Base-by-base conservation (phyloP, 1,284 basidiomycete genomes). In the Takashimella tepidaria region DNA sequence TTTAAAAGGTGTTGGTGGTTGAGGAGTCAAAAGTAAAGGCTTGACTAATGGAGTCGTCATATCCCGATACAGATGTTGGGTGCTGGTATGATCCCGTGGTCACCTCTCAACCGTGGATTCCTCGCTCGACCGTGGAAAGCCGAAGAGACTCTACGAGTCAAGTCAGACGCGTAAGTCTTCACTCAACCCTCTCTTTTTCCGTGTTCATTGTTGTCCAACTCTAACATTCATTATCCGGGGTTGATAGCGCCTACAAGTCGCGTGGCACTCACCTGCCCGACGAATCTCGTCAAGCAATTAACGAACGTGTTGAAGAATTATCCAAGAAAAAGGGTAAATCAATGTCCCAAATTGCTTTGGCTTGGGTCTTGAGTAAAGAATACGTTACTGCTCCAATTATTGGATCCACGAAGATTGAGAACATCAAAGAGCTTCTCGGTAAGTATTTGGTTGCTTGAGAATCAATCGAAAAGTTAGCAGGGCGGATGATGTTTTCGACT, bases 291-390 rank as follows among this genome's bases (percentile, higher is more conserved):
- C 57, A 64, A 44, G 51, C 58, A 2, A 70, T 74, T 61, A 72
- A 70, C 55, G 59, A 60, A 44, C 78, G 79, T 12, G 78, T 83
- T 25, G 79, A 82, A 57, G 78, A 81, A 56, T 57, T 84, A 23
- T 80, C 83, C 6, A 79, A 79, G 59, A 80, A 81, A 63, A 73
- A 69, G 47, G 77, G 76, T 1, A 62, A 80, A 46, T 77, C 73
- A 56, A 85, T 85, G 83, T 80, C 82, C 1, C 82, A 84, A 61
- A 73, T 84, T 31, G 75, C 79, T 3, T 57, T 82, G 5, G 82
- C 82, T 11, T 84, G 83, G 82, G 62, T 68, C 4, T 53, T 82
- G 23, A 56, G 69, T 23, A 63, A 66, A 22, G 55, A 58, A 20
- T 63, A 56, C 41, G 54, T 71, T 41, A 69, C 69, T 1, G 72